Evolutionary conservation across 257 asterid genomes (phyloP), one percentile per base, ranked within the genome.

Genomic region (Solanum pinnatisectum): DNA sequence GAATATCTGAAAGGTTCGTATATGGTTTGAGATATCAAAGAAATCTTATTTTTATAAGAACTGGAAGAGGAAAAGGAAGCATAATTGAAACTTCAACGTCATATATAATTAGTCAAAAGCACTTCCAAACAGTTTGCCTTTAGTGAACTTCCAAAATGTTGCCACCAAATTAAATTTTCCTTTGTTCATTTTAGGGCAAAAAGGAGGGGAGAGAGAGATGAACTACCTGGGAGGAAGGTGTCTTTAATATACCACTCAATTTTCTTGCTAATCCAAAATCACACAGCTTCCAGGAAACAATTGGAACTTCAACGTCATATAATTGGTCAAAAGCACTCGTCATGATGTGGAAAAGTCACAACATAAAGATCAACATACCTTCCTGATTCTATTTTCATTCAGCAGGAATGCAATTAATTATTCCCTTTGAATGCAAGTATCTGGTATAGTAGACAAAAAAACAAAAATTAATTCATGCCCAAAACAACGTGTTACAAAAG

Each of bases 311-410:
- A 33, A 33, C 0, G 35, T 33, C 35, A 32, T 32, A 32, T 35
- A 35, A 35, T 35, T 35, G 6, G 1, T 6, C 37, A 6, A 35
- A 35, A 35, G 37, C 37, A 35, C 1, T 7, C 37, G 1, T 36
- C 35, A 33, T 33, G 35, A 33, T 33, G 35, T 33, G 35, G 35
- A 33, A 33, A 33, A 33, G 35, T 33, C 35, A 33, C 35, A 33
- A 33, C 35, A 33, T 33, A 33, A 33, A 33, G 35, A 36, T 36
- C 37, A 5, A 0, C 37, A 36, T 36, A 36, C 37, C 37, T 97
- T 97, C 27, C 96, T 95, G 85, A 87, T 95, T 88, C 99, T 98
- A 90, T 97, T 95, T 89, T 94, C 98, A 91, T 97, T 99, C 89
- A 97, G 89, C 87, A 96, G 93, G 79, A n/a, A n/a, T n/a, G n/a